Percentiles rank a stretch among this genome's conserved stretches.
Conservation (phyloP, 2,329 filamentous ascomycete genomes). For the Elsinoe fawcettii region DNA sequence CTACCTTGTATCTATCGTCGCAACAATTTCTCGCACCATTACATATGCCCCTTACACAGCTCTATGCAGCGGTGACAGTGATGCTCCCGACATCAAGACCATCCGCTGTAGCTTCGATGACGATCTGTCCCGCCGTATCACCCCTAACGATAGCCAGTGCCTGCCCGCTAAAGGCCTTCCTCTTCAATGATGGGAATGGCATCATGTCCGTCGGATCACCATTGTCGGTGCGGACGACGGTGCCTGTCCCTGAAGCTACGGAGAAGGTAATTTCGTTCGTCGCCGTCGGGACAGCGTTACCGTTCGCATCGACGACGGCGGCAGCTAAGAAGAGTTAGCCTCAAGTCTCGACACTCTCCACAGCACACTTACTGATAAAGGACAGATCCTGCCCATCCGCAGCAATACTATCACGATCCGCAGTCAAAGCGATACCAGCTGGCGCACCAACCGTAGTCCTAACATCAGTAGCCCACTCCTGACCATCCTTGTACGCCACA, state of each 20-base stretch:
- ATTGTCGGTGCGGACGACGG: slow-evolving; percentile 40
- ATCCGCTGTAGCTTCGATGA: neutral
- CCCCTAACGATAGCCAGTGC: slow-evolving; percentile 10
- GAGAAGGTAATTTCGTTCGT: slow-evolving; percentile 39
- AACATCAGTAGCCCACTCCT: slow-evolving; percentile 39
- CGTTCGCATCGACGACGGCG: slow-evolving; percentile 38
- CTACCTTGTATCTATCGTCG: too few relatives aligned
- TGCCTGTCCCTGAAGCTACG: slow-evolving; percentile 40
- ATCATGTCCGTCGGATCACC: slow-evolving; percentile 42
- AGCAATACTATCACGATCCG: slow-evolving; percentile 35
- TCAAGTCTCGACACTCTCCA: neutral
- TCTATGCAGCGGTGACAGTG: neutral
- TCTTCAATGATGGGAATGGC: slow-evolving; percentile 30
- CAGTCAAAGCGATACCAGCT: slow-evolving; percentile 32
- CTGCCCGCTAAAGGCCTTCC: slow-evolving; percentile 15
- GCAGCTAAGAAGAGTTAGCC: slow-evolving; percentile 22
- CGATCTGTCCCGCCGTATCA: neutral
- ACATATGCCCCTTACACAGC: too few relatives aligned
- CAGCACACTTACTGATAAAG: slow-evolving; percentile 31
- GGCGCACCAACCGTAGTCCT: slow-evolving; percentile 38
- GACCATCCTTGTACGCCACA: slow-evolving; percentile 42
- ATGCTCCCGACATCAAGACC: neutral
- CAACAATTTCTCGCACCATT: too few relatives aligned
- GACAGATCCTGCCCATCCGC: slow-evolving; percentile 41
- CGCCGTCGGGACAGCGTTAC: slow-evolving; percentile 39